Conservation (phyloP, 306 rosid species). For the Dalbergia cultrata region DNA sequence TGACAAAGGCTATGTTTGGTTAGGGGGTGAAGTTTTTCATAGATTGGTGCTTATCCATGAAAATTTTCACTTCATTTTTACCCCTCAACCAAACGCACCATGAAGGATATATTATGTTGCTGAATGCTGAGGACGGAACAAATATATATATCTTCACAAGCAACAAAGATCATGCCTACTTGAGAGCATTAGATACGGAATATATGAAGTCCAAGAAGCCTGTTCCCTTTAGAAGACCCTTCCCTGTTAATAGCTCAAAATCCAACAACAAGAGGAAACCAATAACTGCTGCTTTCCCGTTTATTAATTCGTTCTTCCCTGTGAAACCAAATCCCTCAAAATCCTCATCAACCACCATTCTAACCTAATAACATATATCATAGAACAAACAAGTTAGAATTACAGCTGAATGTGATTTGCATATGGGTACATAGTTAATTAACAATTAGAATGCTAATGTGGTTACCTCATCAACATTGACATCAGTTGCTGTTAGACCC, state of each 20-base stretch:
- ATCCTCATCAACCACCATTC: conserved; percentile 84
- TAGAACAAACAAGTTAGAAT: conserved; percentile 23
- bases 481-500: conserved; percentile 79
- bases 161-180: conserved; percentile 45
- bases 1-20: too few species aligned
- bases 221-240: conserved; percentile 91
- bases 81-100: too few species aligned
- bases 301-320: conserved; percentile 78
- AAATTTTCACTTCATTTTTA: too few species aligned
- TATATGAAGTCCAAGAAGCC: conserved; percentile 96
- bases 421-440: not conserved
- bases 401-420: not conserved
- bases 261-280: conserved; percentile 91
- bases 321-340: conserved; percentile 79
- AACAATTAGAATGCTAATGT: not conserved
- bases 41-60: too few species aligned
- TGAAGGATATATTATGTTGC: conserved; percentile 22
- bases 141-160: not conserved
- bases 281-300: conserved; percentile 88
- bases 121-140: conserved; percentile 21
- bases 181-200: conserved; percentile 70
- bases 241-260: conserved; percentile 95
- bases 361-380: conserved; percentile 59
- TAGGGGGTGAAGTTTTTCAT: too few species aligned
- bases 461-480: conserved; percentile 90